A percentile compares a stretch with the other conserved stretches of the same genome.
Evolutionary conservation across 768 basidiomycete species (phyloP).

Genomic region (Roridomyces roridus): DNA sequence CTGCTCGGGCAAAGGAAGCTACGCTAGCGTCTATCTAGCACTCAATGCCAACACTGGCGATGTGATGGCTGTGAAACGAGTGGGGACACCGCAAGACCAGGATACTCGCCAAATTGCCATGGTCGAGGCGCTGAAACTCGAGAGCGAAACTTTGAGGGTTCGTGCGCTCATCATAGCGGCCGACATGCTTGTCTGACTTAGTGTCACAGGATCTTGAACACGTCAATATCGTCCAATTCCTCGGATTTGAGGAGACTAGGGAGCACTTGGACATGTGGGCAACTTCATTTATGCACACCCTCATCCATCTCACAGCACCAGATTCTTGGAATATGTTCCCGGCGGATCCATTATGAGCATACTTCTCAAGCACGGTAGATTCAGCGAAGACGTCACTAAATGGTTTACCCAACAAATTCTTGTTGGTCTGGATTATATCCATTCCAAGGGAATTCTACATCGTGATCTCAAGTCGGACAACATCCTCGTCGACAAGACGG

Average conservation of each 20-base stretch:
- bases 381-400: conserved; percentile 84
- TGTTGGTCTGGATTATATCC: conserved; percentile 85
- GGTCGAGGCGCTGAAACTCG: conserved; percentile 83
- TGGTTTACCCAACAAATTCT: conserved; percentile 89
- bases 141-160: conserved; percentile 66
- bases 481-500: conserved; percentile 85
- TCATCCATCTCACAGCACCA: conserved; percentile 31
- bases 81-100: conserved; percentile 81
- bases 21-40: conserved; percentile 39
- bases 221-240: conserved; percentile 89
- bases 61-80: conserved; percentile 96
- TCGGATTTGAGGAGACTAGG: conserved; percentile 83
- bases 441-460: conserved; percentile 84
- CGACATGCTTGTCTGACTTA: conserved; percentile 41
- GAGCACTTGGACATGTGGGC: conserved; percentile 81
- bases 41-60: conserved; percentile 90
- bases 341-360: conserved; percentile 90
- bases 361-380: conserved; percentile 79
- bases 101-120: conserved; percentile 69
- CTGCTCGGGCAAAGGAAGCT: too few species aligned
- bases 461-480: conserved; percentile 95
- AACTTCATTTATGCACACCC: neutral
- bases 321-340: conserved; percentile 95
- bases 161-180: neutral
- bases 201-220: conserved; percentile 75